phyloP scores from a whole-genome alignment of 176 grass and related monocot genomes.

The Juncus effusus region DNA sequence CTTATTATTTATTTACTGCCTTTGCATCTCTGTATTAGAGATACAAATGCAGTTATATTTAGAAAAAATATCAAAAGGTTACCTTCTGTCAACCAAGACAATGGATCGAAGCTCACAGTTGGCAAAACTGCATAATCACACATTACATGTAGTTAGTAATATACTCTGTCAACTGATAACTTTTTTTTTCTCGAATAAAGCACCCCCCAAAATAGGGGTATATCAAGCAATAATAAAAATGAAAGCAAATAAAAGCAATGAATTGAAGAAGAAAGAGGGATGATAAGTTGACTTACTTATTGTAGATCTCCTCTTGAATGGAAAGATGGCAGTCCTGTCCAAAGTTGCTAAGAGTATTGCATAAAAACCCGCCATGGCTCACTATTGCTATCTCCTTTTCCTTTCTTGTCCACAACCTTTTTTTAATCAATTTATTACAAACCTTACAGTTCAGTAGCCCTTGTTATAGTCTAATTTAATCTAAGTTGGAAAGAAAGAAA shows the following conservation, averaged over 20 bases:
- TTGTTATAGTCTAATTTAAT: neutral
- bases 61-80: neutral
- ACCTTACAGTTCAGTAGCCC: too few relatives aligned
- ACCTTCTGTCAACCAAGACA: slow-evolving; percentile 82
- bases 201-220: neutral
- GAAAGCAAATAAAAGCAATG: slow-evolving; percentile 5
- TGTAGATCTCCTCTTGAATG: slow-evolving; percentile 47
- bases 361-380: slow-evolving; percentile 72
- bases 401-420: slow-evolving; percentile 87
- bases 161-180: neutral
- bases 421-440: slow-evolving; percentile 22
- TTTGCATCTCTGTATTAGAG: neutral
- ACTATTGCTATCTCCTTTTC: slow-evolving; percentile 85
- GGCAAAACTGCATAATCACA: slow-evolving; percentile 43
- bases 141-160: neutral
- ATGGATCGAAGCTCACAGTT: slow-evolving; percentile 86
- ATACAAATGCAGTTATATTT: neutral
- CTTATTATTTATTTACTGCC: neutral
- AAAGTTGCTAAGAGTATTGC: slow-evolving; percentile 54
- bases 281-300: slow-evolving; percentile 38
- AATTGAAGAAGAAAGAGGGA: neutral
- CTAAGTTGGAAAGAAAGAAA: neutral
- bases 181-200: too few relatives aligned
- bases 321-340: slow-evolving; percentile 61
- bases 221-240: neutral